phyloP scores from a whole-genome alignment of 2,329 filamentous ascomycete species.

The Allantophomopsis lycopodina region DNA sequence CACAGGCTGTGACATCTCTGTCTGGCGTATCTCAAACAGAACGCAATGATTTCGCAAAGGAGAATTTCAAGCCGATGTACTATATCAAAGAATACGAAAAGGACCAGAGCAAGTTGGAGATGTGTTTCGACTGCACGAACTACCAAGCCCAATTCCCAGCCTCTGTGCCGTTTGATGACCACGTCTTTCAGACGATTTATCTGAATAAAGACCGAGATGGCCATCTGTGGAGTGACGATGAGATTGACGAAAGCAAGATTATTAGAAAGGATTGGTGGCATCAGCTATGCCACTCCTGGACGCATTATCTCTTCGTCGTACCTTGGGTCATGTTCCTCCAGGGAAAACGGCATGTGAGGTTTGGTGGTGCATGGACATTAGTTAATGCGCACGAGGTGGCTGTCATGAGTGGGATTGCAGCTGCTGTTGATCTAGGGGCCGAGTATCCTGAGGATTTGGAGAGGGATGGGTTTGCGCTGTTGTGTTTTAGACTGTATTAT shows the following conservation, averaged over 20 bases:
- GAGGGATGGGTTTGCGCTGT: background rate
- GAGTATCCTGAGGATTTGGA: background rate
- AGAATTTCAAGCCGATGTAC: conserved; percentile 49
- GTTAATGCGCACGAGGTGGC: conserved; percentile 21
- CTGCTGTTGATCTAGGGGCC: background rate
- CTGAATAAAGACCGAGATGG: conserved; percentile 38
- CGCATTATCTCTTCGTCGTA: conserved; percentile 50
- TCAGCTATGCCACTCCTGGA: conserved; percentile 50
- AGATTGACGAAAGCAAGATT: conserved; percentile 44
- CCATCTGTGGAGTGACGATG: conserved; percentile 42
- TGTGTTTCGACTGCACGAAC: conserved; percentile 65
- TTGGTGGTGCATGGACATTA: conserved; percentile 55
- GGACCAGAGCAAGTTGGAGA: conserved; percentile 45
- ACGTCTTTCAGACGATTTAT: conserved; percentile 60
- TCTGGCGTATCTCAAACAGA: conserved; percentile 25
- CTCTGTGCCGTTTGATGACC: conserved; percentile 26
- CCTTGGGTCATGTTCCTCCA: conserved; percentile 63
- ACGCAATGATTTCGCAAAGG: conserved; percentile 36
- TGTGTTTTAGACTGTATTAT: background rate
- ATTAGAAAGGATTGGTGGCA: conserved; percentile 56
- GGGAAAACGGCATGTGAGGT: conserved; percentile 46
- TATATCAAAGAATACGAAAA: conserved; percentile 44
- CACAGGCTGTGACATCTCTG: conserved; percentile 23
- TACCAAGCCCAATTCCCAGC: conserved; percentile 55
- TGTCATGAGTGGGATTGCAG: background rate